Percentiles rank a stretch among this genome's conserved stretches.
These are phyloP conservation scores for Podospora tetraspora DNA, from an alignment of 495 filamentous ascomycete species.

Conservation along the genomic window DNA sequence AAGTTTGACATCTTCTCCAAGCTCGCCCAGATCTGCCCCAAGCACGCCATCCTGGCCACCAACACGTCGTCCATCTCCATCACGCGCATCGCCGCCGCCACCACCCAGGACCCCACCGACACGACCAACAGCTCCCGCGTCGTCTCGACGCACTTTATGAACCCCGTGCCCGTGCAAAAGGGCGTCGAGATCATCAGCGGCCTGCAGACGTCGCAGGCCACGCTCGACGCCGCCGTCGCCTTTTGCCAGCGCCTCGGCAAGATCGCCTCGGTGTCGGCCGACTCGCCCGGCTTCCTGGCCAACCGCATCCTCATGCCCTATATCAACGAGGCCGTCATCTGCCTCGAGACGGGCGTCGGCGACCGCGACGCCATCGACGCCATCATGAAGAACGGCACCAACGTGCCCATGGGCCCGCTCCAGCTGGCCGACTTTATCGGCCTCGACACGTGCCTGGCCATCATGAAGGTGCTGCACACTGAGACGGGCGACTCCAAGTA, in stretches of 20 bases:
- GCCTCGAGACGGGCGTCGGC: conserved; percentile 89
- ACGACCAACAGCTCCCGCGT: conserved; percentile 80
- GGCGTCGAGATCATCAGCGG: conserved; percentile 96
- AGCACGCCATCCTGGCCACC: conserved; percentile 87
- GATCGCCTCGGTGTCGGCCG: conserved; percentile 76
- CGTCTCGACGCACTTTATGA: conserved; percentile 98
- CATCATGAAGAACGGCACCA: conserved; percentile 99
- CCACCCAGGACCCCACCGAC: conserved; percentile 68
- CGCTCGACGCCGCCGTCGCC: conserved; percentile 73
- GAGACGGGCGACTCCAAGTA: conserved; percentile 97
- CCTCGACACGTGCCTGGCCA: conserved; percentile 90
- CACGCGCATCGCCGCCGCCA: conserved; percentile 87
- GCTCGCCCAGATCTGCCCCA: conserved; percentile 76
- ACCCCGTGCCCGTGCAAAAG: conserved; percentile 94
- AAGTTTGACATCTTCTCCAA: conserved; percentile 84
- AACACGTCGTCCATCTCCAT: conserved; percentile 98
- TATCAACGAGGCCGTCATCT: conserved; percentile 97
- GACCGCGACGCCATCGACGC: conserved; percentile 83
- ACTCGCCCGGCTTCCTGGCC: conserved; percentile 90
- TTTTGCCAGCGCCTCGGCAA: conserved; percentile 94
- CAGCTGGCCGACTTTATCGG: conserved; percentile 96
- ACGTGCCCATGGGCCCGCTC: conserved; percentile 96
- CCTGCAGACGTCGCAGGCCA: conserved; percentile 79
- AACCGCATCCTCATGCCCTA: conserved; percentile 99
- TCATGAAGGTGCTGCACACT: conserved; percentile 92